Evolutionary conservation across 2,329 filamentous ascomycete genomes (phyloP).

Genomic region (Ascochyta rabiei): DNA sequence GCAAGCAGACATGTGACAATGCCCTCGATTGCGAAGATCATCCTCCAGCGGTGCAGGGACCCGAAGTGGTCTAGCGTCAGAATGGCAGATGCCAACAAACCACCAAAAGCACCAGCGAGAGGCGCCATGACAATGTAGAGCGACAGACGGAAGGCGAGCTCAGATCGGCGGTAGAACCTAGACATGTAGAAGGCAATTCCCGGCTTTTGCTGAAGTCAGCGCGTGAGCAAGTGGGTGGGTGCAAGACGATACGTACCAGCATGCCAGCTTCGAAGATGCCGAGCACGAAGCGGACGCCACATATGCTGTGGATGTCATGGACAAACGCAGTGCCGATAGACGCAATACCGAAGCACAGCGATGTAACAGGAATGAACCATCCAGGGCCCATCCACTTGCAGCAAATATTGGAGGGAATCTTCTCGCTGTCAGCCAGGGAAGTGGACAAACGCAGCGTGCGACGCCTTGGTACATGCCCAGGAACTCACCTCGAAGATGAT

Average conservation of each 20-base stretch:
- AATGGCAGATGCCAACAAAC: constrained; percentile 67
- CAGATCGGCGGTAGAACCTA: constrained; percentile 72
- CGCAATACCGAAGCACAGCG: constrained; percentile 66
- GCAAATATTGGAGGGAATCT: constrained; percentile 70
- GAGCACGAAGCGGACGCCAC: constrained; percentile 70
- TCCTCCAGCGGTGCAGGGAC: constrained; percentile 64
- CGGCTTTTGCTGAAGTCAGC: background rate
- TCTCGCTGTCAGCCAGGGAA: constrained; percentile 51
- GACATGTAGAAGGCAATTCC: constrained; percentile 75
- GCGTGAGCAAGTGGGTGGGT: too few relatives aligned
- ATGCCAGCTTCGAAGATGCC: constrained; percentile 74
- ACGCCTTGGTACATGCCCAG: constrained; percentile 60
- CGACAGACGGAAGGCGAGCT: constrained; percentile 70
- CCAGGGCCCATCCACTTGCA: constrained; percentile 76
- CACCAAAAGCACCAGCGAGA: constrained; percentile 73
- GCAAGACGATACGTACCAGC: constrained; percentile 45
- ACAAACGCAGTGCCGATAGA: constrained; percentile 72
- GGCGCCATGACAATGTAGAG: constrained; percentile 75
- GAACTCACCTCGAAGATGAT: constrained; percentile 59
- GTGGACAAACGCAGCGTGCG: background rate
- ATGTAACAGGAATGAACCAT: constrained; percentile 70
- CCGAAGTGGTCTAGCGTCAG: constrained; percentile 66
- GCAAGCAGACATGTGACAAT: constrained; percentile 65
- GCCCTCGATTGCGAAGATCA: constrained; percentile 76
- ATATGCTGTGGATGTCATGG: constrained; percentile 57